Conservation (phyloP, 23 red algal species). For the Gracilaria caudata region DNA sequence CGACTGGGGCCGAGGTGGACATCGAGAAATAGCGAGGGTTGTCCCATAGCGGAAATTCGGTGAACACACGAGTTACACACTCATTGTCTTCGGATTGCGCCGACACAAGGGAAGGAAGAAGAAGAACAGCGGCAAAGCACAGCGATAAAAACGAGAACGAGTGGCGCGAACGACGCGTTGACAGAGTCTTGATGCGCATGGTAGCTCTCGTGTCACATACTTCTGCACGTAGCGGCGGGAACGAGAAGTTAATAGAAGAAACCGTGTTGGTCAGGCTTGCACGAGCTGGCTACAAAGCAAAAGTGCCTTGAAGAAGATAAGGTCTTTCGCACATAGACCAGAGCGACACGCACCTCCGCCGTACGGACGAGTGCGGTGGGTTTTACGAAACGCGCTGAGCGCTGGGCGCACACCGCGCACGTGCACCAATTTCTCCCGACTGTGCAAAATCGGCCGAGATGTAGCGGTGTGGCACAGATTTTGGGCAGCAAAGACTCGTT, state of each 20-base stretch:
- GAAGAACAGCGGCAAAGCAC: neutral
- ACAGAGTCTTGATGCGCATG: neutral
- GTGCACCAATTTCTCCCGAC: neutral
- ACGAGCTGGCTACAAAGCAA: neutral
- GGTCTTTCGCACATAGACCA: too few species aligned
- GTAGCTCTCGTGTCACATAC: neutral
- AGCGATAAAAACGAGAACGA: neutral
- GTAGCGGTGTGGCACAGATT: too few species aligned
- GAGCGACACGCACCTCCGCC: too few species aligned
- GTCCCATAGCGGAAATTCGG: too few species aligned
- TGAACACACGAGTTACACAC: neutral
- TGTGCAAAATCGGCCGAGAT: too few species aligned
- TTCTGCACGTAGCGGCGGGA: neutral
- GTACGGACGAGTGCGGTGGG: too few species aligned
- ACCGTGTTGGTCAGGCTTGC: neutral
- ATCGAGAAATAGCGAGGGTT: neutral
- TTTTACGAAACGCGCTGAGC: too few species aligned
- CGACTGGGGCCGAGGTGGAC: neutral
- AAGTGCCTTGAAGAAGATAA: neutral
- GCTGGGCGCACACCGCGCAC: too few species aligned
- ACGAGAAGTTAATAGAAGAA: neutral
- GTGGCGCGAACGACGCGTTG: neutral
- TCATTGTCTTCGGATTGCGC: neutral
- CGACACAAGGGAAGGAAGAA: neutral
- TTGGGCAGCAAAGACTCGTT: neutral